Conservation (phyloP, 1,284 basidiomycete genomes). For the Athelia sp. region DNA sequence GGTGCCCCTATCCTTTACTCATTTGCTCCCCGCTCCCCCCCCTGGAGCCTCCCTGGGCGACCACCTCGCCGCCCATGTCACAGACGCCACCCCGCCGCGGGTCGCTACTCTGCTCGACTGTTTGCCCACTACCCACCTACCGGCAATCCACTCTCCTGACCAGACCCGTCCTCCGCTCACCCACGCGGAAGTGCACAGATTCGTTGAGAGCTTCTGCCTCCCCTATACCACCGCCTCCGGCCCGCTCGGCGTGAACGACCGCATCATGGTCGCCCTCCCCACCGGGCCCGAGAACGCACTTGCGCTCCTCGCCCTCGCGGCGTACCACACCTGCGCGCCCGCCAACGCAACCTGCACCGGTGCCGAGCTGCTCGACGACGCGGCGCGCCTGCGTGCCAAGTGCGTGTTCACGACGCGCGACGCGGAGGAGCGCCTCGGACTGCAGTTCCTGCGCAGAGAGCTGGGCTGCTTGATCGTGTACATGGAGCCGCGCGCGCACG, state of each 20-base stretch:
- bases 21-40: conserved; percentile 16
- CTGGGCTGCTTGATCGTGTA: conserved; percentile 32
- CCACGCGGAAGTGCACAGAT: conserved; percentile 28
- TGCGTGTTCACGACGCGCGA: conserved; percentile 35
- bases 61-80: conserved; percentile 24
- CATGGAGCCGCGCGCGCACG: conserved; percentile 23
- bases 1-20: conserved; percentile 28
- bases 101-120: conserved; percentile 33
- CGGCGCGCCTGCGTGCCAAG: conserved; percentile 28
- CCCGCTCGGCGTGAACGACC: conserved; percentile 33
- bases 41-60: conserved; percentile 29
- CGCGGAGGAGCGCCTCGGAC: conserved; percentile 29
- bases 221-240: conserved; percentile 24
- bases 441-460: conserved; percentile 24
- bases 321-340: conserved; percentile 39
- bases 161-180: conserved; percentile 18
- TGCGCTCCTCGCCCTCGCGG: conserved; percentile 33
- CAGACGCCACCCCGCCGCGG: conserved; percentile 14
- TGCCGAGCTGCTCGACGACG: conserved; percentile 36
- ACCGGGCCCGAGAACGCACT: conserved; percentile 40
- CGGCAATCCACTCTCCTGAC: conserved; percentile 30
- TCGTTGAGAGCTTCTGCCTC: conserved; percentile 31
- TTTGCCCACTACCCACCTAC: conserved; percentile 23
- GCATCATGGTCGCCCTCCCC: conserved; percentile 38
- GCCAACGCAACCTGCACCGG: conserved; percentile 39